A percentile compares a stretch with the other conserved stretches of the same genome.
Conservation (phyloP, 257 asterid genomes). For the Solanum corneliomulleri region DNA sequence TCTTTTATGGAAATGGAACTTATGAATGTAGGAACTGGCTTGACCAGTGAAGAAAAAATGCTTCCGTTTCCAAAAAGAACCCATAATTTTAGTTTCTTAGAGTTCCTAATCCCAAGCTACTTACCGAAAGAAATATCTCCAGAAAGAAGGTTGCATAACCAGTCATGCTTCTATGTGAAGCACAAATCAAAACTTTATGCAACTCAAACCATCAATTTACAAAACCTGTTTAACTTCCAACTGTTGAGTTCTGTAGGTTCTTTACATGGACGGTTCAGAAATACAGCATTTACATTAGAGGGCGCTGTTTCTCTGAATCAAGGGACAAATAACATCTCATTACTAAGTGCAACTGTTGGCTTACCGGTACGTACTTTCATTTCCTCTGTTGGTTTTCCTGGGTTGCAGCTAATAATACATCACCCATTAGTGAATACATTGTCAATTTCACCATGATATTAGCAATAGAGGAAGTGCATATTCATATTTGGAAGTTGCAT, state of each 20-base stretch:
- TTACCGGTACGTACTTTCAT: constrained; percentile 39
- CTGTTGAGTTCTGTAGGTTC: constrained; percentile 29
- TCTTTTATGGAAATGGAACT: neutral
- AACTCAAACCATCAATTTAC: neutral
- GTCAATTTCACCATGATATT: neutral
- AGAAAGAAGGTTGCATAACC: neutral
- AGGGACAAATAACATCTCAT: constrained; percentile 54
- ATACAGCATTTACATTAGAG: constrained; percentile 27
- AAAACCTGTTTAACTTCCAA: neutral
- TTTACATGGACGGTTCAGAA: constrained; percentile 36
- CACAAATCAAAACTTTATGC: neutral
- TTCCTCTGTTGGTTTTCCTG: neutral
- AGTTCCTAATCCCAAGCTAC: neutral
- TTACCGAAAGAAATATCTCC: neutral
- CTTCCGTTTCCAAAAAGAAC: neutral
- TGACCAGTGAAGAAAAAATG: neutral
- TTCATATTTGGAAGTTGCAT: neutral
- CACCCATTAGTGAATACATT: neutral
- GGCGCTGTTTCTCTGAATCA: constrained; percentile 13
- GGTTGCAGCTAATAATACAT: neutral
- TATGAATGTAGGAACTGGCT: neutral
- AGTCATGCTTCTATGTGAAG: neutral
- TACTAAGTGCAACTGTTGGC: constrained; percentile 75
- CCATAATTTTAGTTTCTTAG: neutral
- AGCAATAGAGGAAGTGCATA: neutral